Evolutionary conservation across 768 basidiomycete genomes (phyloP).

Genomic region (Russula griseocarnosa): DNA sequence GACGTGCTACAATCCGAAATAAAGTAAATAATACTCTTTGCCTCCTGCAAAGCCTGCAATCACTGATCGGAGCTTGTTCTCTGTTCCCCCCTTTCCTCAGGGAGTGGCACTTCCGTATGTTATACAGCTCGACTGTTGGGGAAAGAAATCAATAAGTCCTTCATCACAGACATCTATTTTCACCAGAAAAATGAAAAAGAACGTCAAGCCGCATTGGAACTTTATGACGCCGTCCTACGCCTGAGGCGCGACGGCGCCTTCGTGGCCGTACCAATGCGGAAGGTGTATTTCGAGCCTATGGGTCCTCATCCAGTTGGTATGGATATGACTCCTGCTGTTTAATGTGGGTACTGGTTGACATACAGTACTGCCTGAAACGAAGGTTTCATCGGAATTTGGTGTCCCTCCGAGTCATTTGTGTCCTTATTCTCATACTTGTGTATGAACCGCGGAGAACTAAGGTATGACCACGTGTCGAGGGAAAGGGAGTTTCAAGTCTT

Average conservation of each 20-base stretch:
- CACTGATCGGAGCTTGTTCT: neutral
- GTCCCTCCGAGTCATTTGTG: constrained; percentile 66
- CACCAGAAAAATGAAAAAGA: constrained; percentile 60
- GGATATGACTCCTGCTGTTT: constrained; percentile 27
- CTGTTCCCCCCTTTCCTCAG: constrained; percentile 36
- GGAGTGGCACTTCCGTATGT: constrained; percentile 77
- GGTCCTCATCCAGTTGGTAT: constrained; percentile 75
- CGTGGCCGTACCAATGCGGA: constrained; percentile 70
- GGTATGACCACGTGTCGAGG: constrained; percentile 40
- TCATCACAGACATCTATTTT: constrained; percentile 69
- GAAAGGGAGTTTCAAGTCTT: neutral
- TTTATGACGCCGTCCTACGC: constrained; percentile 67
- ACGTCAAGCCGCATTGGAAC: constrained; percentile 58
- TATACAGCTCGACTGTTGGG: neutral
- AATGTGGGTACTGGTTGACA: neutral
- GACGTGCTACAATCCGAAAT: constrained; percentile 57
- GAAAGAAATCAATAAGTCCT: neutral
- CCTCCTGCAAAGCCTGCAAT: neutral
- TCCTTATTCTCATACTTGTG: constrained; percentile 75
- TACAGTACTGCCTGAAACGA: neutral
- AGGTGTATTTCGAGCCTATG: constrained; percentile 63
- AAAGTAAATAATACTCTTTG: constrained; percentile 41
- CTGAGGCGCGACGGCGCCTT: constrained; percentile 73
- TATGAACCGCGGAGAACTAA: constrained; percentile 61
- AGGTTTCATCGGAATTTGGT: constrained; percentile 85